These are phyloP conservation scores for Corymbia citriodora DNA, from an alignment of 441 rosid species.

Conservation along the genomic window DNA sequence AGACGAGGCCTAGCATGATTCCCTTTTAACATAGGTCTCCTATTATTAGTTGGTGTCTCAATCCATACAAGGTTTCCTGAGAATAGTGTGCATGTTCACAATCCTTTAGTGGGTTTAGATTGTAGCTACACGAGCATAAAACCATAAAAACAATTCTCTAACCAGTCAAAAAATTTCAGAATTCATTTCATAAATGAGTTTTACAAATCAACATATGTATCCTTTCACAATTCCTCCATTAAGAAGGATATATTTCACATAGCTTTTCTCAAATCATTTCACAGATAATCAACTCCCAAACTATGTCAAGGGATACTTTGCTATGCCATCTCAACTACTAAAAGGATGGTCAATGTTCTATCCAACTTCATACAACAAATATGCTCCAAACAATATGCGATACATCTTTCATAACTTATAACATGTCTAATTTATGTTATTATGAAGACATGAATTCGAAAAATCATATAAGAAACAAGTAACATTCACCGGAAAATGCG, in stretches of 20 bases:
- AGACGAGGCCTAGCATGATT: background rate
- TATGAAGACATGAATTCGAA: background rate
- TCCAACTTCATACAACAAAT: background rate
- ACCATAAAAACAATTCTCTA: no score
- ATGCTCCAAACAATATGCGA: background rate
- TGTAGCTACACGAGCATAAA: no score
- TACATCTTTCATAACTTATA: background rate
- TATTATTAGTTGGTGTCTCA: accelerated
- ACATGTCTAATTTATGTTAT: background rate
- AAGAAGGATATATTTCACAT: no score
- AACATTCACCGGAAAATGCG: background rate
- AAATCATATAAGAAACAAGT: background rate
- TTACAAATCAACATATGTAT: no score
- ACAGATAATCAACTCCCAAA: no score
- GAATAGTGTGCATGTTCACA: background rate
- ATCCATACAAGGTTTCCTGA: background rate
- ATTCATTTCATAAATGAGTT: no score
- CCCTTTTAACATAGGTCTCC: background rate
- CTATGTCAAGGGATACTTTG: background rate
- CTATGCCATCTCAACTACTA: background rate
- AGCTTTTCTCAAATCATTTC: no score
- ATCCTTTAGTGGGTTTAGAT: no score
- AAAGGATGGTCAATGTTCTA: background rate
- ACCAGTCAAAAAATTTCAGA: no score
- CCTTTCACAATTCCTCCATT: no score